Conservation (phyloP, 2,329 filamentous ascomycete genomes). For the Pseudogymnoascus sp. region DNA sequence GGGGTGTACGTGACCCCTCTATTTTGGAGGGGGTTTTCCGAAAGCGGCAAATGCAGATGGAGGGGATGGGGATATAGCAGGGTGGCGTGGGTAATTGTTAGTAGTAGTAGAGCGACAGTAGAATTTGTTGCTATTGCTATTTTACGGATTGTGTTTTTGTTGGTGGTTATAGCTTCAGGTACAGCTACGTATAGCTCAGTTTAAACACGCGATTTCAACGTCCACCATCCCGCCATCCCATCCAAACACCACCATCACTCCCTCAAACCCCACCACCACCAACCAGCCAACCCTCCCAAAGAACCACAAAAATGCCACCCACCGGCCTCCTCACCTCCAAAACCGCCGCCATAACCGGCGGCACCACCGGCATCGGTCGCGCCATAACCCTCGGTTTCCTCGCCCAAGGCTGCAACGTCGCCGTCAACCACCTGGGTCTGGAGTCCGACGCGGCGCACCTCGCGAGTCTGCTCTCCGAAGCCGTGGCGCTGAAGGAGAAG, state of each 20-base stretch:
- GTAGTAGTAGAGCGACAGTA: neutral
- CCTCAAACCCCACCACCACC: neutral
- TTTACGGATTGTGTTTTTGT: too few relatives aligned
- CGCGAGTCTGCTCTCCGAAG: constrained; percentile 45
- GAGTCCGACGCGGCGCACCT: constrained; percentile 44
- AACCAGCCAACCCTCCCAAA: neutral
- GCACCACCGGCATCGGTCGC: constrained; percentile 77
- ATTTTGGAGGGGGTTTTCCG: neutral
- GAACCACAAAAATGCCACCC: constrained; percentile 12
- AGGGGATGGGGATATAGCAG: neutral
- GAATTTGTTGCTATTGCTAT: neutral
- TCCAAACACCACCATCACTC: neutral
- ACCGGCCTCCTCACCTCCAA: constrained; percentile 58
- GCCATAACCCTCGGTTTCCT: constrained; percentile 77
- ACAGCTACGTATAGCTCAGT: neutral
- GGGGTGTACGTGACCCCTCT: neutral
- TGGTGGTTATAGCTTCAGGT: neutral
- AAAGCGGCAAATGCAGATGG: neutral
- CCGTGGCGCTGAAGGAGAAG: constrained; percentile 38
- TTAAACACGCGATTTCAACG: neutral
- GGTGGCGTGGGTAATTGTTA: neutral
- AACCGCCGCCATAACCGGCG: constrained; percentile 79
- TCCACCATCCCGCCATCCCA: neutral
- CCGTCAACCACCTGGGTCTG: constrained; percentile 70
- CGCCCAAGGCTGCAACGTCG: constrained; percentile 67